Evolutionary conservation across 1,284 basidiomycete species (phyloP).

Genomic region (Marasmius oreades): DNA sequence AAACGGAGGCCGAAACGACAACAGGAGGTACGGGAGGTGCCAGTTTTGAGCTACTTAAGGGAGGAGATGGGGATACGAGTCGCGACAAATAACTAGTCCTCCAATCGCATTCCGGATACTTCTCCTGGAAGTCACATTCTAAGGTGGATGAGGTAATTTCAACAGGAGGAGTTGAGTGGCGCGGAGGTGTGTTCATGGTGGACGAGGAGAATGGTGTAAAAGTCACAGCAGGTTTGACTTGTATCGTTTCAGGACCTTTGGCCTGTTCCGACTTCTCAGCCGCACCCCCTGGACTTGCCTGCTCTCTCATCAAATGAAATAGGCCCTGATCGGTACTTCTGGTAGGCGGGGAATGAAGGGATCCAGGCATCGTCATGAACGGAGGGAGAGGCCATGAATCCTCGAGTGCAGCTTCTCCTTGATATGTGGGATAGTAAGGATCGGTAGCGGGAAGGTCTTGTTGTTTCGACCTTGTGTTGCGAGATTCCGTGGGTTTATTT

Average conservation of each 20-base stretch:
- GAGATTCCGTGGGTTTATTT: background rate
- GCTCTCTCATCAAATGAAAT: background rate
- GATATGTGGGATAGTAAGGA: background rate
- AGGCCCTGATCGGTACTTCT: background rate
- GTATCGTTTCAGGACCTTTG: too few species aligned
- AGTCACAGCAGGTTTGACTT: too few species aligned
- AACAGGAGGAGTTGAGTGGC: too few species aligned
- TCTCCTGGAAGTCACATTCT: background rate
- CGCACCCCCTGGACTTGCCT: too few species aligned
- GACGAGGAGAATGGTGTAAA: too few species aligned
- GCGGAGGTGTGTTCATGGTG: too few species aligned
- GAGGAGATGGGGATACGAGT: background rate
- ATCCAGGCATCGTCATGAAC: background rate
- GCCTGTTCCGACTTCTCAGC: too few species aligned
- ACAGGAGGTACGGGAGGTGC: background rate
- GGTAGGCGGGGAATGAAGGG: background rate
- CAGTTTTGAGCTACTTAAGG: background rate
- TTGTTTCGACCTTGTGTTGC: background rate
- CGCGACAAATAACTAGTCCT: background rate
- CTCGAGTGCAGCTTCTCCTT: background rate
- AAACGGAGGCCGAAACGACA: background rate
- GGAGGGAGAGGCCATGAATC: background rate
- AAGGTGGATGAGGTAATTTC: too few species aligned
- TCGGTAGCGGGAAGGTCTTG: background rate
- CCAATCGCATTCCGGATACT: background rate